Base-by-base conservation (phyloP, 495 filamentous ascomycete species). In the Hyaloscypha bicolor region DNA sequence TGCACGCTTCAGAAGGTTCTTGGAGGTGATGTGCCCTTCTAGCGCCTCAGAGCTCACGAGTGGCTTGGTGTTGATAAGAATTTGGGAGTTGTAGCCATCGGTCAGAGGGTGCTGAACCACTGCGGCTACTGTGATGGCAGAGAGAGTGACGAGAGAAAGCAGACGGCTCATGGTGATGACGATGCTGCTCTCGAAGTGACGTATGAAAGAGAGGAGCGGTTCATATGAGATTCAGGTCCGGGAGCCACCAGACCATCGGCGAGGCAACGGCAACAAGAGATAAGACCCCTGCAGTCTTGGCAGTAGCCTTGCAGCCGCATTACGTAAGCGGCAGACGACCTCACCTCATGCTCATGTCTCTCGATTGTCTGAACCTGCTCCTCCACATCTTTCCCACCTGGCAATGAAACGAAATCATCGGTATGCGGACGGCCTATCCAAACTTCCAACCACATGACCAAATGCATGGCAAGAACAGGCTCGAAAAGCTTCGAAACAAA, bases 1-100 rank as follows among this genome's bases (percentile, higher is more conserved):
- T 51, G 87, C 86, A 55, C 84, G 79, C 12, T 74, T 73, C 8
- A 86, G 68, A 25, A 90, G 85, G 33, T 78, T 81, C 22, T 84
- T 78, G 55, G 72, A 74, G 57, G 77, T 81, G 73, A 90, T 87
- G 66, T 78, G 78, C 33, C 71, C 78, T 70, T 90, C 83, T 55
- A 88, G 79, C 25, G 75, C 75, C 62, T 83, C 74, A 12, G 83
- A 84, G 75, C 80, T 79, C 55, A 90, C 76, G 51, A 72, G 57
- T 12, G 57, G 62, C 45, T 64, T 62, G 35, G n/a, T 64, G 42
- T 62, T 64, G 59, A 69, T 52, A 53, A 66, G 58, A 59, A 56
- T 55, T 62, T 71, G 35, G 39, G 62, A 58, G 16, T 51, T 31
- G 25, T 59, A 55, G 6, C 37, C n/a, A 12, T 64, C 63, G 35